Evolutionary conservation across 352 stramenopile genomes (phyloP).

Genomic region (Phytophthora pinifolia): DNA sequence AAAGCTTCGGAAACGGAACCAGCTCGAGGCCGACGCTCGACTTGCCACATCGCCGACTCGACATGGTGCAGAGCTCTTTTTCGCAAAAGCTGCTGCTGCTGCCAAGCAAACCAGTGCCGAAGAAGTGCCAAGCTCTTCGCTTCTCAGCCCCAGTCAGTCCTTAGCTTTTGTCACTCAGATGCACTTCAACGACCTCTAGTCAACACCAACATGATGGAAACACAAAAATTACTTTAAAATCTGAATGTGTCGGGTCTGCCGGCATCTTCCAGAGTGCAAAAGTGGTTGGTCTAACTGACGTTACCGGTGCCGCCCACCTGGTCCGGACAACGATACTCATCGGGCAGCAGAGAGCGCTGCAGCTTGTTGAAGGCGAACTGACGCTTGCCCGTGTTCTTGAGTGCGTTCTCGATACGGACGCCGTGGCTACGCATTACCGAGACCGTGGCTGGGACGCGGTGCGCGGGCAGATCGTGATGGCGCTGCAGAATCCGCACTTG

Average conservation of each 20-base stretch:
- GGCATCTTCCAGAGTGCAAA: conserved; percentile 5
- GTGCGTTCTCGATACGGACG: conserved; percentile 86
- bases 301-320: conserved; percentile 83
- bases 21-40: conserved; percentile 63
- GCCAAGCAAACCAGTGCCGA: conserved; percentile 29
- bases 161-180: conserved; percentile 76
- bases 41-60: conserved; percentile 66
- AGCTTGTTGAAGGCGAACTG: conserved; percentile 90
- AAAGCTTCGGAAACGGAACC: conserved; percentile 75
- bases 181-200: conserved; percentile 64
- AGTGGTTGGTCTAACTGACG: conserved; percentile 56
- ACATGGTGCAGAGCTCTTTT: conserved; percentile 36
- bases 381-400: conserved; percentile 90
- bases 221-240: conserved; percentile 41
- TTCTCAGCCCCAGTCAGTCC: conserved; percentile 41
- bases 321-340: conserved; percentile 86
- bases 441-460: conserved; percentile 78
- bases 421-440: conserved; percentile 88
- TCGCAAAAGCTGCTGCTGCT: conserved; percentile 27
- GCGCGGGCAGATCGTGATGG: conserved; percentile 75
- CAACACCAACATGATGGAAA: conserved; percentile 16
- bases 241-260: conserved; percentile 26
- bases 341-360: conserved; percentile 82
- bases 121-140: conserved; percentile 1
- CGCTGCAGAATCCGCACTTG: conserved; percentile 88